Percentiles rank a stretch among this genome's conserved stretches.
Conservation (phyloP, 441 rosid genomes). For the Pelargonium hybrid region DNA sequence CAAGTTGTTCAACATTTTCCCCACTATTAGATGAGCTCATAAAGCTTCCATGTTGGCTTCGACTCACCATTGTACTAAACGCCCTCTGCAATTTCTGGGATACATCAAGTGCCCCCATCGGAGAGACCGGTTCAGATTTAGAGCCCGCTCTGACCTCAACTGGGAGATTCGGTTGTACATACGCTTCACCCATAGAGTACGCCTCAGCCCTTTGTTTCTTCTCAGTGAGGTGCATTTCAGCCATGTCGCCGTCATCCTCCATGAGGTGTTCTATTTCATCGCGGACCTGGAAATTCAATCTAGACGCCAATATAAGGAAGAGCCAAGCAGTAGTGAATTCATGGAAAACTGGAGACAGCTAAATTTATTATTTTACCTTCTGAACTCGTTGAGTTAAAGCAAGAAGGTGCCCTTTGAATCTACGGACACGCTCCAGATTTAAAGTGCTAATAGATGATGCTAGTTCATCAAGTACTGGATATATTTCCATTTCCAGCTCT, state of each 20-base stretch:
- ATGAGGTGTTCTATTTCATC: slow-evolving; percentile 94
- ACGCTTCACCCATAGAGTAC: slow-evolving; percentile 36
- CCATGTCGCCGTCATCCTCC: slow-evolving; percentile 99
- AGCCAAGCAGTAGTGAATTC: slow-evolving; percentile 11
- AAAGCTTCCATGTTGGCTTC: slow-evolving; percentile 59
- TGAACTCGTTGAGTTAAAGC: slow-evolving; percentile 88
- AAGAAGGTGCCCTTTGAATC: slow-evolving; percentile 85
- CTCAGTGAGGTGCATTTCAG: slow-evolving; percentile 94
- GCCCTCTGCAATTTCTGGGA: slow-evolving; percentile 62
- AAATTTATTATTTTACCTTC: slow-evolving; percentile 42
- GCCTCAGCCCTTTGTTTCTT: slow-evolving; percentile 68
- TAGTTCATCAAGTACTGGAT: slow-evolving; percentile 84
- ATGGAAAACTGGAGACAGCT: slow-evolving; percentile 6
- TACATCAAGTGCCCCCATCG: slow-evolving; percentile 47
- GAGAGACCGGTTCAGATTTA: slow-evolving; percentile 84
- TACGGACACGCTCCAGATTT: slow-evolving; percentile 79
- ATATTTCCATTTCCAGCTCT: slow-evolving; percentile 79
- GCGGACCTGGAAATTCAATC: slow-evolving; percentile 49
- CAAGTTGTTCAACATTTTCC: slow-evolving; percentile 83
- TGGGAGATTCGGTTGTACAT: slow-evolving; percentile 30
- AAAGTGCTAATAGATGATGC: slow-evolving; percentile 70
- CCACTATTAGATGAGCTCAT: slow-evolving; percentile 46
- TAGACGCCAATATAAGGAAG: slow-evolving; percentile 19
- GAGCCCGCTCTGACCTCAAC: slow-evolving; percentile 34
- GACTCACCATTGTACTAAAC: slow-evolving; percentile 58